A percentile compares a stretch with the other conserved stretches of the same genome.
Conservation (phyloP, 2,329 filamentous ascomycete species). For the Talaromyces sp. region DNA sequence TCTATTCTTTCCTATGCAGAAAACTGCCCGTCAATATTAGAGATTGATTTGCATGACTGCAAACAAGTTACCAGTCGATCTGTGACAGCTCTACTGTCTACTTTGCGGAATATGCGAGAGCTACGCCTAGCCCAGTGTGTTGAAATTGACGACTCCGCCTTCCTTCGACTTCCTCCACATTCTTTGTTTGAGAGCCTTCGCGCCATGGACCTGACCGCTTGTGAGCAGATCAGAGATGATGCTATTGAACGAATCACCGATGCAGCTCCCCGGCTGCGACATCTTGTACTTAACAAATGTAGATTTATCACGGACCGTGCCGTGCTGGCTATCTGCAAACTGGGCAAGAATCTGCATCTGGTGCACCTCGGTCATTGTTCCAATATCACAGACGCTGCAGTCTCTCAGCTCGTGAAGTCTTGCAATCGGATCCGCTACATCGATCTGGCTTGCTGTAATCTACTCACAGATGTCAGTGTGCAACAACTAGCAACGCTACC, state of each 20-base stretch:
- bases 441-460: slow-evolving; percentile 89
- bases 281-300: slow-evolving; percentile 92
- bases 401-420: slow-evolving; percentile 74
- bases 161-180: slow-evolving; percentile 69
- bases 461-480: slow-evolving; percentile 84
- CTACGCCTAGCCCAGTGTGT: slow-evolving; percentile 82
- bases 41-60: slow-evolving; percentile 92
- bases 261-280: slow-evolving; percentile 81
- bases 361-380: slow-evolving; percentile 92
- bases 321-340: slow-evolving; percentile 78
- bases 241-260: slow-evolving; percentile 85
- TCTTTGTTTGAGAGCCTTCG: slow-evolving; percentile 79
- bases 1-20: slow-evolving; percentile 81
- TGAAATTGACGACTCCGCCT: slow-evolving; percentile 81
- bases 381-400: slow-evolving; percentile 84
- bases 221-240: slow-evolving; percentile 75
- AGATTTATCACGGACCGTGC: slow-evolving; percentile 85
- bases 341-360: slow-evolving; percentile 96
- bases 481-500: slow-evolving; percentile 79
- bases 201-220: slow-evolving; percentile 91
- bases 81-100: slow-evolving; percentile 73
- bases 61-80: slow-evolving; percentile 75
- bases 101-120: slow-evolving; percentile 81
- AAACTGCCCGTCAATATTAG: slow-evolving; percentile 87
- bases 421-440: slow-evolving; percentile 98